Evolutionary conservation across 2,329 filamentous ascomycete species (phyloP), one percentile per base, ranked within the genome.

Genomic region (Colletotrichum tabaci): DNA sequence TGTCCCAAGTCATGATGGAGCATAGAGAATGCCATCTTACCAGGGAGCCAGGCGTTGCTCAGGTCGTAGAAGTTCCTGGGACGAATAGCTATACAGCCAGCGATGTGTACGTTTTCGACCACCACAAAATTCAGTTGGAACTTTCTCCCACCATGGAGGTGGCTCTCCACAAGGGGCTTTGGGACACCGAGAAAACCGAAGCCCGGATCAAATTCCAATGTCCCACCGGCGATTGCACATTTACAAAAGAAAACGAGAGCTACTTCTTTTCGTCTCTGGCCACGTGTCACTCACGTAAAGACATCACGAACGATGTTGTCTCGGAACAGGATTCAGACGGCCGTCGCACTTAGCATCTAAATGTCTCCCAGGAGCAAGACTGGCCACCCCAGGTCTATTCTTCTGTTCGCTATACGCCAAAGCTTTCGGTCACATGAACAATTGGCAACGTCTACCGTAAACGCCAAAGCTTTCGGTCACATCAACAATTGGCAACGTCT

Each of bases 1-100:
- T 60, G 44, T 66, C 53, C 21, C 53, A 66, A 38, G 53, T 53
- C 40, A 66, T 66, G 53, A 35, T 66, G 13, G 42, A 58, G 13
- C 63, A 60, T 21, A 47, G 26, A 2, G 18, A 23, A n/a, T 66
- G 63, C 53, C 15, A 8, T n/a, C 2, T 3, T 10, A 16, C 52
- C 13, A 30, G 42, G 18, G 18, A 8, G 7, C 26, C 18, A 6
- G 53, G 40, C 44, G 10, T 13, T 12, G 18, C n/a, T 13, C 2
- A 40, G 12, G 35, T 49, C 16, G 47, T n/a, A 49, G 47, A 49
- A 21, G 16, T 23, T 10, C n/a, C 63, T 9, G 2, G 63, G 35
- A 30, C 63, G 18, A 66, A 66, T 7, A 40, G 40, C 26, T 66
- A 58, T 18, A 30, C 26, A 23, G 52, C 46, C 15, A 50, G 30